Base-by-base conservation (phyloP, 176 grass and related monocot genomes). In the Bolboschoenus planiculmis region DNA sequence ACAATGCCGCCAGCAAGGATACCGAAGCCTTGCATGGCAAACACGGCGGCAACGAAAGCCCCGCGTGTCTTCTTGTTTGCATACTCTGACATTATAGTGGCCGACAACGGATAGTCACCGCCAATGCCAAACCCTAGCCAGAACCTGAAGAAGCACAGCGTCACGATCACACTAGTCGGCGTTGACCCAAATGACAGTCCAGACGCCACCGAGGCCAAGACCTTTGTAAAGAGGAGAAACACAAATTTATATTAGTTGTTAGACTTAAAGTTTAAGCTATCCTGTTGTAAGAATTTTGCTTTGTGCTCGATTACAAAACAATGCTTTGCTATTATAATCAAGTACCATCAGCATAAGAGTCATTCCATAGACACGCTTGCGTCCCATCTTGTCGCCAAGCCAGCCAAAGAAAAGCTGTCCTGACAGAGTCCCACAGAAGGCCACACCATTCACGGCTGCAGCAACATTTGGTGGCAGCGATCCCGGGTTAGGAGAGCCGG, bases 101-200 rank as follows among this genome's bases (percentile, higher is more conserved):
- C 76, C 0, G 76, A 57, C 50, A 79, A 57, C 0, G 76, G 76
- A 23, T 97, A 97, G 56, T 97, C 92, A 61, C 91, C 94, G 37
- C 94, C 94, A 85, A 94, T 97, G 83, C 94, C 94, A 35, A 97
- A 97, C 11, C 94, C 94, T 46, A 97, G 90, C 91, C 94, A 93
- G 85, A 97, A 97, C 11, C 92, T 90, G 88, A 97, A 97, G 92
- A 97, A 97, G 87, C 90, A 94, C 8, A 97, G 40, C 0, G 81
- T 66, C 46, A 21, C 33, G 7, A 71, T 68, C 16, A 83, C 60
- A 31, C 21, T 39, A 20, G 9, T 72, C 36, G 81, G 55, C 18
- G 62, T 62, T 7, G 59, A 60, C 8, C 57, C 60, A 54, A 67
- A 67, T 47, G 62, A 83, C 31, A 83, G 60, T 34, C 62, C 81